Percentiles rank a stretch among this genome's conserved stretches.
Evolutionary conservation across 73 alveolate genomes (phyloP).

Genomic region (Blepharisma stoltei): DNA sequence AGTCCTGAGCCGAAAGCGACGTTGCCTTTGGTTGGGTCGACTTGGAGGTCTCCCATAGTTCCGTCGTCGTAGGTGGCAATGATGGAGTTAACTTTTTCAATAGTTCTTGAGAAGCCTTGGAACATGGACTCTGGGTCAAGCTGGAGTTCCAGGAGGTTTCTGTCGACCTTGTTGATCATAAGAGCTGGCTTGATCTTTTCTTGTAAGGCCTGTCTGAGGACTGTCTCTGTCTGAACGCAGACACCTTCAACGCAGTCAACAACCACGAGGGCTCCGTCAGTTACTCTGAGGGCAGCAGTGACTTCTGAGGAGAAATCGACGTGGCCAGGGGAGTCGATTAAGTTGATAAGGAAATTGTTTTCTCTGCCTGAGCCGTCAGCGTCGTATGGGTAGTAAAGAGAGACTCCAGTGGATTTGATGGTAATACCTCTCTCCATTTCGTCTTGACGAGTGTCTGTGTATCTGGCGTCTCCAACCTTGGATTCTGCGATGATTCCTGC

Average conservation of each 20-base stretch:
- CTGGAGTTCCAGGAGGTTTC: slow-evolving; percentile 89
- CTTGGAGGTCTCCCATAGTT: slow-evolving; percentile 78
- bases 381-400: slow-evolving; percentile 93
- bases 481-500: slow-evolving; percentile 98
- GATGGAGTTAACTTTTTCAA: slow-evolving; percentile 96
- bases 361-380: slow-evolving; percentile 36
- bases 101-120: slow-evolving; percentile 83
- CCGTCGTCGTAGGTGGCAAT: slow-evolving; percentile 85
- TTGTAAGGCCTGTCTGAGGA: slow-evolving; percentile 94
- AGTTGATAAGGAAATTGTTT: slow-evolving; percentile 79
- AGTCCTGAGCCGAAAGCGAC: slow-evolving; percentile 98
- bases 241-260: slow-evolving; percentile 98
- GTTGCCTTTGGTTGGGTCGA: slow-evolving; percentile 90
- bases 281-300: slow-evolving; percentile 98
- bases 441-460: slow-evolving; percentile 97
- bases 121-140: slow-evolving; percentile 90
- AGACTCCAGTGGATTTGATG: slow-evolving; percentile 98
- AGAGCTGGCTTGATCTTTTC: slow-evolving; percentile 98
- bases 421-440: slow-evolving; percentile 99
- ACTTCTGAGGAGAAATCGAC: slow-evolving; percentile 98
- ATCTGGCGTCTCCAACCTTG: slow-evolving; percentile 97
- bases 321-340: slow-evolving; percentile 99
- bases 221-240: slow-evolving; percentile 97
- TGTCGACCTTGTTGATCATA: slow-evolving; percentile 94
- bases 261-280: slow-evolving; percentile 99